Base-by-base conservation (phyloP, 108 stramenopile species). In the Phaeodactylum tricornutum region DNA sequence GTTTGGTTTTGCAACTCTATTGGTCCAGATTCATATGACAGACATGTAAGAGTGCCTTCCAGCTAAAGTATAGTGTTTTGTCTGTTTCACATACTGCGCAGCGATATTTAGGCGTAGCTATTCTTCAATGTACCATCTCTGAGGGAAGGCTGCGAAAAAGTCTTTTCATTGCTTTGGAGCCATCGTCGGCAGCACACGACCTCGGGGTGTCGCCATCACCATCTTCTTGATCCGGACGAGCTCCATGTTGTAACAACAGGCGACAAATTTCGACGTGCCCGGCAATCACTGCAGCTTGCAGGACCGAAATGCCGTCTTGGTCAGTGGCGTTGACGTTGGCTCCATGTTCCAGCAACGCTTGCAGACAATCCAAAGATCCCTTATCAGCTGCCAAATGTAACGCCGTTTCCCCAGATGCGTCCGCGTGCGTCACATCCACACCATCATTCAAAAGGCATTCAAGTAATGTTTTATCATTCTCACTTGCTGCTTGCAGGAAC, bases 381-480 rank as follows among this genome's bases (percentile, higher is more conserved):
- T 64, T 61, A 55, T 92, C 90, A 2, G 81, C 80, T 6, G 79
- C 76, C 48, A 85, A 58, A 62, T 92, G 90, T 11, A 92, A 47
- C 0, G 81, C 75, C 6, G 81, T 81, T 57, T 82, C 79, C 11
- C 84, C 84, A 21, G 50, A 52, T 12, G 69, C 73, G 52, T 87
- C 84, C 9, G 61, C 24, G 16, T 46, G 57, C 37, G 78, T 57
- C 5, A 80, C 29, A 40, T 78, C 46, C 3, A 51, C 50, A 16
- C 48, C 63, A 11, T 51, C 21, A 32, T 58, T 34, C 50, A 48
- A 9, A 9, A 54, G 7, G 12, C 11, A 34, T 11, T 12, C 11
- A 12, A 12, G 11, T 11, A 8, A 11, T 8, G 33, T 12, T 8
- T 8, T 12, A 12, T 34, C 33, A 34, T 34, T 34, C 12, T 34